phyloP scores from a whole-genome alignment of 2,329 filamentous ascomycete genomes.

The Nigrospora sphaerica region DNA sequence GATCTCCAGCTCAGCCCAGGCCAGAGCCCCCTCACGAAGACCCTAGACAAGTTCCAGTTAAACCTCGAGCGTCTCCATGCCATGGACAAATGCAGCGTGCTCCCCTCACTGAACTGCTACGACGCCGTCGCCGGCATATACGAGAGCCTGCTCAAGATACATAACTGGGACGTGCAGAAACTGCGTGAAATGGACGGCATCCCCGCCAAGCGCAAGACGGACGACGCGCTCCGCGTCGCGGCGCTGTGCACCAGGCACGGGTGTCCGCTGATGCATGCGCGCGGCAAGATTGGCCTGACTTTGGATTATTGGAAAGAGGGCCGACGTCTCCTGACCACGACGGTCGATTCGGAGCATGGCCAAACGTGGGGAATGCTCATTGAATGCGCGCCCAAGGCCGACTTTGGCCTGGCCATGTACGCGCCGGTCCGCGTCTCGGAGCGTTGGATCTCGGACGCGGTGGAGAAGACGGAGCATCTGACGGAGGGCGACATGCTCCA shows the following conservation, averaged over 20 bases:
- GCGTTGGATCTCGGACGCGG: conserved; percentile 62
- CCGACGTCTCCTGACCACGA: conserved; percentile 35
- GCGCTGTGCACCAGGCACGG: conserved; percentile 67
- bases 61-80: conserved; percentile 65
- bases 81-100: conserved; percentile 65
- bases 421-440: conserved; percentile 63
- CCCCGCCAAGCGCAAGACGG: conserved; percentile 28
- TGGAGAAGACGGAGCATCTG: conserved; percentile 48
- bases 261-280: conserved; percentile 62
- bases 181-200: conserved; percentile 41
- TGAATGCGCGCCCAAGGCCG: conserved; percentile 48
- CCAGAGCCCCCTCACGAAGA: conserved; percentile 62
- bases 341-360: conserved; percentile 27
- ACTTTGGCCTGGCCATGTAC: conserved; percentile 28
- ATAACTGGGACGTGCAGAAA: conserved; percentile 60
- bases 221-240: conserved; percentile 43
- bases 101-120: conserved; percentile 65
- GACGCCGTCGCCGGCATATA: conserved; percentile 71
- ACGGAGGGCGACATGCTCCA: conserved; percentile 33
- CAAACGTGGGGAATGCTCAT: conserved; percentile 62
- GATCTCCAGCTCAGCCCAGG: conserved; percentile 55
- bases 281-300: conserved; percentile 59
- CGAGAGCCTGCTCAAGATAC: conserved; percentile 61
- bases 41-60: conserved; percentile 60
- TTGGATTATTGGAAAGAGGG: conserved; percentile 73